Evolutionary conservation across 352 stramenopile genomes (phyloP), one percentile per base, ranked within the genome.

Genomic region (Globisporangium irregulare): DNA sequence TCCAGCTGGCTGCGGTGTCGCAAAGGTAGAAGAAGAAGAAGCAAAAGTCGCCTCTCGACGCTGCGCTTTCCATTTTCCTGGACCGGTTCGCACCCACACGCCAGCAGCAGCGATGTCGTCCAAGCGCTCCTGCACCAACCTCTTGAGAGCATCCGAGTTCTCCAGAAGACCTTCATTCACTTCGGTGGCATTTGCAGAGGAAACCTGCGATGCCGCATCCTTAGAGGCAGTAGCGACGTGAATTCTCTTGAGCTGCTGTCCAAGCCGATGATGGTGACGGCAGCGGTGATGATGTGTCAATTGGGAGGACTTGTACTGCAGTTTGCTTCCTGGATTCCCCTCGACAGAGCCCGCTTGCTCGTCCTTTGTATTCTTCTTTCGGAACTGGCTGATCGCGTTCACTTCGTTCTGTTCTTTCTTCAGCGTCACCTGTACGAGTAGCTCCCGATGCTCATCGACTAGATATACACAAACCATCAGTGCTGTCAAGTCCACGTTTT

Each of bases 351-450:
- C 62, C 32, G 48, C 15, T 51, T 46, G 15, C 6, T 66, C 43
- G 27, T 55, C 38, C 25, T 54, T 36, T 25, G 14, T 24, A 15
- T 34, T 24, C 15, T 27, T 41, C n/a, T 56, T 57, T 14, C 67
- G 72, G 46, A 75, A 71, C 4, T 68, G 60, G 9, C 64, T 54
- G n/a, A 87, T 83, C 54, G 59, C 64, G 0, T 69, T 32, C 22
- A 90, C 73, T 56, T 79, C 75, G 7, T 80, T 69, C 57, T 75
- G 61, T 32, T 82, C 66, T 22, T 84, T 78, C 51, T 75, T 65
- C 32, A 73, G 56, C 0, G 73, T 38, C 9, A 88, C 55, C 20
- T 73, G 61, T 0, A 73, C n/a, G 4, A 86, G 62, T 1, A 86
- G 61, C 53, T 69, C 56, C 6, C 73, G 72, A 0, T 71, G 75